These are phyloP conservation scores for Macrophomina tecta DNA, from an alignment of 2,329 filamentous ascomycete species.

Conservation along the genomic window DNA sequence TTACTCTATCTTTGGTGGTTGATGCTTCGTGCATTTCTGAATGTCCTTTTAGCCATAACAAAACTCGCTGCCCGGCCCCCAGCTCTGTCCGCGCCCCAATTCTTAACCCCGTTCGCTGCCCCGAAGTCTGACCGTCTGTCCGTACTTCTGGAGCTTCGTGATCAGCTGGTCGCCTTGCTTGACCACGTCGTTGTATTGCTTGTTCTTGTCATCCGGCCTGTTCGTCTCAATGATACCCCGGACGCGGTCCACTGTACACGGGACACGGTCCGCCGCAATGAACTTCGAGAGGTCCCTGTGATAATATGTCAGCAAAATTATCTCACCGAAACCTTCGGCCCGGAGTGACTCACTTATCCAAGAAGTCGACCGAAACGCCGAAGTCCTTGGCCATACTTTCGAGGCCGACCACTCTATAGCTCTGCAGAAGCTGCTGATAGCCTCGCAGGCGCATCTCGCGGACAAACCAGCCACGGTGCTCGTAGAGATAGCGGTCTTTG, in stretches of 20 bases:
- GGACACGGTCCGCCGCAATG: constrained; percentile 91
- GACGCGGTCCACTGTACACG: constrained; percentile 97
- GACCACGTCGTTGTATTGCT: constrained; percentile 97
- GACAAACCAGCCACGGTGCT: constrained; percentile 97
- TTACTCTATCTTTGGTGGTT: constrained; percentile 22
- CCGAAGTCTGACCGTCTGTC: constrained; percentile 90
- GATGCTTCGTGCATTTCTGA: background rate
- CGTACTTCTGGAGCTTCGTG: constrained; percentile 99
- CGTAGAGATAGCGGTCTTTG: constrained; percentile 91
- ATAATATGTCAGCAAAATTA: constrained; percentile 23
- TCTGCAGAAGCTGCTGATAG: constrained; percentile 96
- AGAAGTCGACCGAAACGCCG: constrained; percentile 93
- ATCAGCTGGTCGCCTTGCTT: constrained; percentile 98
- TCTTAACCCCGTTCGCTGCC: constrained; percentile 85
- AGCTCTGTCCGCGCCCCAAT: background rate
- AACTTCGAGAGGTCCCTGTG: constrained; percentile 93
- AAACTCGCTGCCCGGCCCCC: constrained; percentile 9
- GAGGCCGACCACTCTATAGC: constrained; percentile 94
- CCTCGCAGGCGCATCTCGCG: constrained; percentile 96
- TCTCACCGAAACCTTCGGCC: background rate
- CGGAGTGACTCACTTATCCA: constrained; percentile 75
- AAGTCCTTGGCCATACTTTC: constrained; percentile 98
- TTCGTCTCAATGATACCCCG: constrained; percentile 98
- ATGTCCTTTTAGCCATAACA: background rate
- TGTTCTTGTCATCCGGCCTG: constrained; percentile 98